Evolutionary conservation across 495 filamentous ascomycete species (phyloP).

Genomic region (Cercophora sp.): DNA sequence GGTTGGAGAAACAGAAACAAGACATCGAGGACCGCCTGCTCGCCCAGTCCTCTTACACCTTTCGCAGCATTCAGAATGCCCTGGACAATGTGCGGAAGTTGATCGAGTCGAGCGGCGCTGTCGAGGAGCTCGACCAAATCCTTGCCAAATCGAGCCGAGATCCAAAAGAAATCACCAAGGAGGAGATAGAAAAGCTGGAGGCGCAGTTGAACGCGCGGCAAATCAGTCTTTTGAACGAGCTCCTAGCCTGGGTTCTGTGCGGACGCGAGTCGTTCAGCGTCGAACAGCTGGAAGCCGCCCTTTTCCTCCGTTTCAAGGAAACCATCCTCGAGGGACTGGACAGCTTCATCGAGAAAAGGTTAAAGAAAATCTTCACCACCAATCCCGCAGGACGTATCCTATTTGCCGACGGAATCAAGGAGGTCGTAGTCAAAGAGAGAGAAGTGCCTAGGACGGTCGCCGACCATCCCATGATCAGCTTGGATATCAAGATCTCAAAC

Average conservation of each 20-base stretch:
- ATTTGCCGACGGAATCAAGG: not conserved
- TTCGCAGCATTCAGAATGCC: not conserved
- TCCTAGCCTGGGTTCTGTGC: slow-evolving; percentile 5
- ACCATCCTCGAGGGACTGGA: not conserved
- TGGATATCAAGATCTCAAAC: slow-evolving; percentile 6
- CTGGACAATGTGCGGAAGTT: not conserved
- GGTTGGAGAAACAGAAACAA: not conserved
- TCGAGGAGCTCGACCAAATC: slow-evolving; percentile 1
- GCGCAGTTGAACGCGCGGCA: not conserved
- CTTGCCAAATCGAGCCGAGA: not conserved
- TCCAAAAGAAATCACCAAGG: not conserved
- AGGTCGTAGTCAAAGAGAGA: slow-evolving; percentile 4
- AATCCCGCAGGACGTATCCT: not conserved
- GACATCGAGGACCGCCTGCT: not conserved
- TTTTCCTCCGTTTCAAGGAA: not conserved
- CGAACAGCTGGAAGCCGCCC: slow-evolving; percentile 4
- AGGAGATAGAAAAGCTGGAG: slow-evolving; percentile 1
- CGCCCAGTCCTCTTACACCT: not conserved
- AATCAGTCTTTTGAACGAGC: not conserved
- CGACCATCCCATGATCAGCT: slow-evolving; percentile 2
- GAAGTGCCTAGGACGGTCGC: not conserved
- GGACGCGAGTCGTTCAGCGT: not conserved
- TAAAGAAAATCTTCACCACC: not conserved
- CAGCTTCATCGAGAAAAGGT: not conserved
- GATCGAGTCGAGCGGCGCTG: not conserved